Evolutionary conservation across 2,329 filamentous ascomycete species (phyloP).

Genomic region (Phialophora chinensis): DNA sequence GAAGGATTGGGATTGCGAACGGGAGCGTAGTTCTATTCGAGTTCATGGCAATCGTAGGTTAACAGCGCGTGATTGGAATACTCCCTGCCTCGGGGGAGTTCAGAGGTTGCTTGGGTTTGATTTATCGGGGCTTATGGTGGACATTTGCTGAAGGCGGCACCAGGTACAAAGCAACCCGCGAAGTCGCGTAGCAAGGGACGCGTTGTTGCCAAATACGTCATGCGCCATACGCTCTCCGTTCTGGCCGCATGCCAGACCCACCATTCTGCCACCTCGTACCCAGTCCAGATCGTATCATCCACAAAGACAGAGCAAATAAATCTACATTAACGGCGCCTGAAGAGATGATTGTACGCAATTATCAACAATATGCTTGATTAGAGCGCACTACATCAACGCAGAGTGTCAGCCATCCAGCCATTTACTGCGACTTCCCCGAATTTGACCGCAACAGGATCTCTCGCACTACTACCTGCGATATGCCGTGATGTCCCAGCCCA

Average conservation of each 20-base stretch:
- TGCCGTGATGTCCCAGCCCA: constrained; percentile 39
- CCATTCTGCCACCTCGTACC: background rate
- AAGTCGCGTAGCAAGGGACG: constrained; percentile 15
- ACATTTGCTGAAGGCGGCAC: background rate
- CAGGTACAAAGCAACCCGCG: background rate
- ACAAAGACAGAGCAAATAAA: background rate
- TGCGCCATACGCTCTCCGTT: background rate
- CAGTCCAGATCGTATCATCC: background rate
- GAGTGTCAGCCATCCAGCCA: background rate
- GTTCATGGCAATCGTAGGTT: constrained; percentile 20
- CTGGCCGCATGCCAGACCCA: background rate
- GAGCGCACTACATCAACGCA: background rate
- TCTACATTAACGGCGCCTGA: background rate
- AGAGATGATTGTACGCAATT: background rate
- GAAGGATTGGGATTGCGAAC: constrained; percentile 15
- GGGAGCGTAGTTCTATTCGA: constrained; percentile 8
- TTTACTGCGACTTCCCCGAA: background rate
- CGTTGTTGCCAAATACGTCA: constrained; percentile 19
- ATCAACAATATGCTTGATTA: background rate
- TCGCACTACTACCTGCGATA: constrained; percentile 36
- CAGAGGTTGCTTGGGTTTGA: background rate
- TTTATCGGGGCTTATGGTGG: background rate
- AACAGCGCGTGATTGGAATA: background rate
- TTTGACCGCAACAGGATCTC: constrained; percentile 14
- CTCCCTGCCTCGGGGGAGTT: background rate